These are phyloP conservation scores for Rhodomyrtus psidioides DNA, from an alignment of 441 rosid genomes.

Conservation along the genomic window DNA sequence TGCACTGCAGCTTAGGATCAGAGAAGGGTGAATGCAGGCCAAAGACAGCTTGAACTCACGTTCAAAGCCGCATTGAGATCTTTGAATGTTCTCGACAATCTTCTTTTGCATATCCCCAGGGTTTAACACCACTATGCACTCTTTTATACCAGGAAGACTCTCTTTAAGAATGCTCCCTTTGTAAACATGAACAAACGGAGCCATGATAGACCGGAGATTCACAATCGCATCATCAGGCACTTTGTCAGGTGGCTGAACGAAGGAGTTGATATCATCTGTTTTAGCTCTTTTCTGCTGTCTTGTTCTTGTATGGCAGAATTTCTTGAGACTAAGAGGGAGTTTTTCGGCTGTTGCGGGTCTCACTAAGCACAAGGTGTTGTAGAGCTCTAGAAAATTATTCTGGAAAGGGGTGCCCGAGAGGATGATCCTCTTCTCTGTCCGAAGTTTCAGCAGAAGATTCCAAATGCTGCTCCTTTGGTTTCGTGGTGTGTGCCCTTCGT, in stretches of 20 bases:
- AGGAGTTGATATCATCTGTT: constrained; percentile 16
- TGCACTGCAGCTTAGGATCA: constrained; percentile 13
- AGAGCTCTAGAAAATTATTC: constrained; percentile 65
- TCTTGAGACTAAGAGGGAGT: neutral
- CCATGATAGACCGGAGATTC: constrained; percentile 25
- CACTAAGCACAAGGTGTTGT: constrained; percentile 40
- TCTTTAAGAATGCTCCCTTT: constrained; percentile 45
- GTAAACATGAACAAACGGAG: constrained; percentile 66
- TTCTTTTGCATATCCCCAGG: constrained; percentile 36
- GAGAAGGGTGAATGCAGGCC: constrained; percentile 59
- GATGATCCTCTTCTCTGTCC: constrained; percentile 48
- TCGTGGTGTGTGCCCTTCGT: constrained; percentile 80
- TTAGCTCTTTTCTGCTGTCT: constrained; percentile 14
- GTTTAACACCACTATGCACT: constrained; percentile 41
- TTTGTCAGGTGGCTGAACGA: constrained; percentile 14
- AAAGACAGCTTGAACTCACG: constrained; percentile 30
- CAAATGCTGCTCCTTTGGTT: constrained; percentile 45
- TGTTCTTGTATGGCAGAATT: constrained; percentile 10
- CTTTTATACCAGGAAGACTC: constrained; percentile 60
- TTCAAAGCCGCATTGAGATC: constrained; percentile 10
- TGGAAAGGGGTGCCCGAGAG: constrained; percentile 88
- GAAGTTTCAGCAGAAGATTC: constrained; percentile 40
- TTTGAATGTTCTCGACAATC: constrained; percentile 21
- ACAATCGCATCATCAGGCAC: constrained; percentile 8
- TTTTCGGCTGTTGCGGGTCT: constrained; percentile 29